Evolutionary conservation across 2,329 filamentous ascomycete species (phyloP).

Genomic region (Geosmithia morbida): DNA sequence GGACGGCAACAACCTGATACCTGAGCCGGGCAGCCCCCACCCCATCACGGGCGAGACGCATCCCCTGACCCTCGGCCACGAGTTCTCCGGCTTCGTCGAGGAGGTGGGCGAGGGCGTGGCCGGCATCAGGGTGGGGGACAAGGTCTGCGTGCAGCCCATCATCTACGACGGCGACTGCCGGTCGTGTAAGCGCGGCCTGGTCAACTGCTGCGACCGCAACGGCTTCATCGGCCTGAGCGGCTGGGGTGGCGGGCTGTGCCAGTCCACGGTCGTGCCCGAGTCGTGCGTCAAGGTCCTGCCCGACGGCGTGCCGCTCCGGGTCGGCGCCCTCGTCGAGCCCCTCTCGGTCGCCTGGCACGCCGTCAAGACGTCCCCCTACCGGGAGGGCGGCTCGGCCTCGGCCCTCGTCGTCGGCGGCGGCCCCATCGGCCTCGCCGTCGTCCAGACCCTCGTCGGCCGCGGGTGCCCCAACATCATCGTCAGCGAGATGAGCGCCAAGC

Average conservation of each 20-base stretch:
- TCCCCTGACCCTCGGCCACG: slow-evolving; percentile 49
- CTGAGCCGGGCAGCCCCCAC: slow-evolving; percentile 34
- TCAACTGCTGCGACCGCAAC: slow-evolving; percentile 41
- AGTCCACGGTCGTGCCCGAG: slow-evolving; percentile 35
- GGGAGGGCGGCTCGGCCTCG: slow-evolving; percentile 13
- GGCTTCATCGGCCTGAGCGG: slow-evolving; percentile 17
- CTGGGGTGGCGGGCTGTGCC: slow-evolving; percentile 40
- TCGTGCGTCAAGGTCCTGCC: slow-evolving; percentile 34
- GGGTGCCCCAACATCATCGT: slow-evolving; percentile 32
- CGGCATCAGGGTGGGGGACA: slow-evolving; percentile 35
- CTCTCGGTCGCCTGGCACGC: slow-evolving; percentile 30
- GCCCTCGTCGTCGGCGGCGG: slow-evolving; percentile 31
- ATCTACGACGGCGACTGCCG: slow-evolving; percentile 41
- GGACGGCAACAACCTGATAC: slow-evolving; percentile 17
- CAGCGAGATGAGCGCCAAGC: slow-evolving; percentile 26
- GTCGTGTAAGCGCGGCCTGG: slow-evolving; percentile 33
- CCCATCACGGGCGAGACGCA: slow-evolving; percentile 39
- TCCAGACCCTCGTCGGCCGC: slow-evolving; percentile 27
- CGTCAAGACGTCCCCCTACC: slow-evolving; percentile 27
- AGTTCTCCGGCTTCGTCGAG: slow-evolving; percentile 45
- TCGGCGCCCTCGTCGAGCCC: slow-evolving; percentile 38
- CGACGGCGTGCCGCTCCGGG: slow-evolving; percentile 30
- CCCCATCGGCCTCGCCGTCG: slow-evolving; percentile 31
- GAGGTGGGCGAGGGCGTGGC: slow-evolving; percentile 37
- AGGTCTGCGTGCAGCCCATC: slow-evolving; percentile 46